Evolutionary conservation across 2,329 filamentous ascomycete genomes (phyloP), one percentile per base, ranked within the genome.

Genomic region (Parastagonospora avenae): DNA sequence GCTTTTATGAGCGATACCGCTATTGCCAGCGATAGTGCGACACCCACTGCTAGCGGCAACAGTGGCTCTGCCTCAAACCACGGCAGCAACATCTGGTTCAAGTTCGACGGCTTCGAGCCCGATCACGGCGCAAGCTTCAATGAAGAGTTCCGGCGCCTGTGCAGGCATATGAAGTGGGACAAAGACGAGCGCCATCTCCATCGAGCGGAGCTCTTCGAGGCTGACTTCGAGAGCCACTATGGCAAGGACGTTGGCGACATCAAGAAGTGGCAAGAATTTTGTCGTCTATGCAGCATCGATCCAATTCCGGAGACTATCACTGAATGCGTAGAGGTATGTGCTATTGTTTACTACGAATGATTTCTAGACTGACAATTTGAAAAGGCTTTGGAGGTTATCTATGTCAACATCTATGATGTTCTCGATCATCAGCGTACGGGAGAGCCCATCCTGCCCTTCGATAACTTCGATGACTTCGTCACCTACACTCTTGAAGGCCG

Each of bases 131-230:
- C 50, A 0, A 37, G 43, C 15, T 56, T 64, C 41, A 16, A 37
- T 1, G 24, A 42, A 9, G 52, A 62, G 27, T 63, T 62, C 52
- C 30, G 38, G n/a, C 46, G 50, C 4, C 48, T 65, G 6, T 48
- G 52, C 2, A 41, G 36, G 8, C 43, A 47, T 2, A 42, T 48
- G 47, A 35, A 46, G 16, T 65, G 59, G 57, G 40, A 28, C 15
- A 32, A 33, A 12, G 39, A 44, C 9, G 48, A 56, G 30, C 45
- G 40, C 2, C 9, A 16, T 14, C 4, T 35, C 7, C 37, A 33
- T 7, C 46, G 46, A 2, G 15, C 36, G 4, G 43, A 52, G 14
- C 37, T 50, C 31, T 28, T 60, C 24, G 37, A 54, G 16, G 42
- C 42, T 4, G 49, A 57, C n/a, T 57, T 52, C 44, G 42, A 46